Percentiles rank a stretch among this genome's conserved stretches.
Evolutionary conservation across 176 grass and related monocot genomes (phyloP).

Genomic region (Microstegium vimineum): DNA sequence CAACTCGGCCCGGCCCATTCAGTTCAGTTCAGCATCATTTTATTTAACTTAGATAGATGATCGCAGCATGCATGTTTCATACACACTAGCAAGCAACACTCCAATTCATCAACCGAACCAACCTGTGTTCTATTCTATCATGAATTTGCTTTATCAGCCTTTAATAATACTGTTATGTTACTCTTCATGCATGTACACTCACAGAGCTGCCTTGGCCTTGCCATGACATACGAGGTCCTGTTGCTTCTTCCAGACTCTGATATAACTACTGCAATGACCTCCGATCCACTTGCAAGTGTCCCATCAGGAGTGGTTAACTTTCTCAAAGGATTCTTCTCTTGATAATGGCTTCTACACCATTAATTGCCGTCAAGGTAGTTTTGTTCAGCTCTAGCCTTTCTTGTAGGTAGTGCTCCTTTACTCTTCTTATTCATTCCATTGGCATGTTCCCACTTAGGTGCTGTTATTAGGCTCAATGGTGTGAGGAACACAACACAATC

Average conservation of each 20-base stretch:
- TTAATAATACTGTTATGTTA: too few relatives aligned
- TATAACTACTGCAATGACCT: slow-evolving; percentile 23
- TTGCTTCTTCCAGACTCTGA: slow-evolving; percentile 55
- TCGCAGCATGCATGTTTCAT: too few relatives aligned
- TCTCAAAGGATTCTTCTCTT: slow-evolving; percentile 73
- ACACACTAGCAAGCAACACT: too few relatives aligned
- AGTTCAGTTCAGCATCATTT: too few relatives aligned
- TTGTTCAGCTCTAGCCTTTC: background rate
- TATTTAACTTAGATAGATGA: too few relatives aligned
- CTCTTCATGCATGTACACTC: too few relatives aligned
- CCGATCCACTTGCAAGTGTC: slow-evolving; percentile 20
- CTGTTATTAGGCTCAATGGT: background rate
- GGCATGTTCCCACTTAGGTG: background rate
- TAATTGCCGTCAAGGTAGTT: slow-evolving; percentile 63
- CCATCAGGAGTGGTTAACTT: slow-evolving; percentile 63
- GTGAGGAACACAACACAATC: background rate
- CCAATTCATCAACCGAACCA: too few relatives aligned
- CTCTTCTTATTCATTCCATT: background rate
- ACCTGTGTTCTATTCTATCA: too few relatives aligned
- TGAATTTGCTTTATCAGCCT: too few relatives aligned
- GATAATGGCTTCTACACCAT: slow-evolving; percentile 78
- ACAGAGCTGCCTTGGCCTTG: too few relatives aligned
- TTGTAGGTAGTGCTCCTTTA: background rate
- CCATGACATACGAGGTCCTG: slow-evolving; percentile 68
- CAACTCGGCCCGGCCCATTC: too few relatives aligned